A percentile compares a stretch with the other conserved stretches of the same genome.
phyloP scores from a whole-genome alignment of 805 yeast genomes.

The Candida saitoana region DNA sequence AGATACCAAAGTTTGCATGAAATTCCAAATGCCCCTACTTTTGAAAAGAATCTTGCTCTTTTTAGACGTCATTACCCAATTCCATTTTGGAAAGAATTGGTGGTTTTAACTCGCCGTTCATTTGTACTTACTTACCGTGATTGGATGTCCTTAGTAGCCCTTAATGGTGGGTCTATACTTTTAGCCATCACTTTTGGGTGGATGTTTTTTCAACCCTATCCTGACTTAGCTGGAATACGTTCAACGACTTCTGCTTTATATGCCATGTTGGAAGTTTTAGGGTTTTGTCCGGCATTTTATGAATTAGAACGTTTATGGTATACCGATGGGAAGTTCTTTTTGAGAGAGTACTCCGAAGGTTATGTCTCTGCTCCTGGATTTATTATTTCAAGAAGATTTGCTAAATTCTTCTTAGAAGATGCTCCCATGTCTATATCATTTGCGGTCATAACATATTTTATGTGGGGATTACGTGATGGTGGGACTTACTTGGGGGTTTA shows the following conservation, averaged over 20 bases:
- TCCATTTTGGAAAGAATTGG: slow-evolving; percentile 26
- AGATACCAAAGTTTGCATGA: neutral
- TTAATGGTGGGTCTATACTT: slow-evolving; percentile 39
- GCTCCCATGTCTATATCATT: slow-evolving; percentile 56
- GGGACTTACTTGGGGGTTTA: slow-evolving; percentile 55
- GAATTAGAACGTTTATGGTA: slow-evolving; percentile 39
- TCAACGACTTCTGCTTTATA: slow-evolving; percentile 42
- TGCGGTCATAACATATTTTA: slow-evolving; percentile 62
- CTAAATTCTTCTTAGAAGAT: slow-evolving; percentile 67
- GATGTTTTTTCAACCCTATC: slow-evolving; percentile 67
- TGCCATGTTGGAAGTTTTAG: slow-evolving; percentile 36
- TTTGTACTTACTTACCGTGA: slow-evolving; percentile 33
- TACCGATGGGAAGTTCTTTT: slow-evolving; percentile 32
- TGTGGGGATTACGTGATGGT: slow-evolving; percentile 61
- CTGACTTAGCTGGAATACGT: slow-evolving; percentile 60
- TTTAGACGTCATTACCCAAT: slow-evolving; percentile 14
- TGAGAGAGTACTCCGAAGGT: slow-evolving; percentile 66
- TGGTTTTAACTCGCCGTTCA: slow-evolving; percentile 32
- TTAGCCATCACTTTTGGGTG: slow-evolving; percentile 67
- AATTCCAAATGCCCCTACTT: neutral
- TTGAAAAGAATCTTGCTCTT: slow-evolving; percentile 6
- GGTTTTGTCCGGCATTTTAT: slow-evolving; percentile 36
- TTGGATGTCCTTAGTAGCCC: slow-evolving; percentile 26
- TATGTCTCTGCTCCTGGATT: slow-evolving; percentile 66
- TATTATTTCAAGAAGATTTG: slow-evolving; percentile 58